These are phyloP conservation scores for Lasiosphaeriaceae sp. DNA, from an alignment of 495 filamentous ascomycete species.

Conservation along the genomic window DNA sequence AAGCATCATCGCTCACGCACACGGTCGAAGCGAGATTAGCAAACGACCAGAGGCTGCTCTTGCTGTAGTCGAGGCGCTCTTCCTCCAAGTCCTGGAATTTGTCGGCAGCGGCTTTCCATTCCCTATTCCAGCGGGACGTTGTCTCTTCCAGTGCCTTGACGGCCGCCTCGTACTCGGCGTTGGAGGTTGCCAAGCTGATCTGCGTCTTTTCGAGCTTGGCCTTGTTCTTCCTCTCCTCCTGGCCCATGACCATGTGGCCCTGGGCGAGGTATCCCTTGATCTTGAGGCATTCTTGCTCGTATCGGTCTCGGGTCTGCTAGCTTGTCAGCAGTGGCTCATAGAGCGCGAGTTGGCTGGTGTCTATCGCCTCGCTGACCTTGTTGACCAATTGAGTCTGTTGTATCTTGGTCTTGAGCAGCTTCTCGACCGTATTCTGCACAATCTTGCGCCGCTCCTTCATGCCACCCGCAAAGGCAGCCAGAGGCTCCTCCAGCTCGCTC, in stretches of 20 bases:
- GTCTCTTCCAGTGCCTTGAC: constrained; percentile 95
- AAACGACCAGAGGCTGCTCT: constrained; percentile 97
- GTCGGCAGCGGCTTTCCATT: constrained; percentile 97
- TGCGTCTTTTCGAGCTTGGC: constrained; percentile 98
- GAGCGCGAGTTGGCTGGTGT: too few species aligned
- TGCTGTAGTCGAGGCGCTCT: constrained; percentile 92
- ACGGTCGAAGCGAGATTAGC: constrained; percentile 97
- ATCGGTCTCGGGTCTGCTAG: constrained; percentile 79
- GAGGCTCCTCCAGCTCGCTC: constrained; percentile 90
- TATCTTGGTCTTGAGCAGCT: constrained; percentile 85
- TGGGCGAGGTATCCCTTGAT: constrained; percentile 98
- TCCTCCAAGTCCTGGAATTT: constrained; percentile 99
- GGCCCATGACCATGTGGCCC: constrained; percentile 99
- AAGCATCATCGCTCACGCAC: constrained; percentile 97
- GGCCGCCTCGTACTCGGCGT: constrained; percentile 87
- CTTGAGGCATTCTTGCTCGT: constrained; percentile 94
- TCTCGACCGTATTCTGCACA: constrained; percentile 87
- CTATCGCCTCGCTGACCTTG: constrained; percentile 62
- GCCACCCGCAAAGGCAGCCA: constrained; percentile 85
- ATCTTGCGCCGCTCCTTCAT: constrained; percentile 96
- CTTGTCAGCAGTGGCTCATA: background rate
- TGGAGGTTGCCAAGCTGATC: constrained; percentile 84
- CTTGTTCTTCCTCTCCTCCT: constrained; percentile 98
- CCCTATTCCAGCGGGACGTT: constrained; percentile 90
- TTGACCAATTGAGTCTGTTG: constrained; percentile 89